phyloP scores from a whole-genome alignment of 225 moss, liverwort and hornwort genomes.

The Bryum argenteum region DNA sequence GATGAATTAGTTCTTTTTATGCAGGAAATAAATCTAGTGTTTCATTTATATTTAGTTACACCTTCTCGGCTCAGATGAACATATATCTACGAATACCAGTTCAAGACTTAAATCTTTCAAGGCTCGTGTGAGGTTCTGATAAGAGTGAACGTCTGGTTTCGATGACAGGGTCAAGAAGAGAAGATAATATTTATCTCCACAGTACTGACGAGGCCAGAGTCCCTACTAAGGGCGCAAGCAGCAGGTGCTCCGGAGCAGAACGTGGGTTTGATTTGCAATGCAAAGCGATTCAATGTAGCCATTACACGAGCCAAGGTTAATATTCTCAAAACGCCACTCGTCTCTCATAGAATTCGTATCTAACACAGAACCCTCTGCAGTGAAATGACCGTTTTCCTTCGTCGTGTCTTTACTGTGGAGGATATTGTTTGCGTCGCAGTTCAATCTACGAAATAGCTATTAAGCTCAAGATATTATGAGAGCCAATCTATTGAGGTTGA shows the following conservation, averaged over 20 bases:
- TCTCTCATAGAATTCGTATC: background rate
- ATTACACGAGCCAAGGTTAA: slow-evolving; percentile 72
- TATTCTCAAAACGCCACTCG: background rate
- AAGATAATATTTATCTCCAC: slow-evolving; percentile 69
- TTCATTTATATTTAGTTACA: background rate
- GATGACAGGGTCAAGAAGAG: slow-evolving; percentile 70
- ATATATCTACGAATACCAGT: background rate
- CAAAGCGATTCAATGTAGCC: slow-evolving; percentile 73
- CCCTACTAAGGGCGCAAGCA: slow-evolving; percentile 41
- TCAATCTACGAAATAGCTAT: background rate
- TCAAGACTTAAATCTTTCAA: background rate
- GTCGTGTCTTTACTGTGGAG: too few species aligned
- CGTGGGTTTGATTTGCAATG: slow-evolving; percentile 66
- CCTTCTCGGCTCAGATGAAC: background rate
- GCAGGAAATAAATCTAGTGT: background rate
- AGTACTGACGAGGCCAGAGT: slow-evolving; percentile 63
- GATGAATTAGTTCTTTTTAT: background rate
- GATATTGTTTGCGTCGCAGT: background rate
- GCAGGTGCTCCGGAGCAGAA: slow-evolving; percentile 44
- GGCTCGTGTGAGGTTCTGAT: too few species aligned
- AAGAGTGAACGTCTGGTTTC: background rate
- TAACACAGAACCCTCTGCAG: background rate
- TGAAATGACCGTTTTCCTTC: background rate
- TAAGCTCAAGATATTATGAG: background rate
- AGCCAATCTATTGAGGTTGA: background rate